A percentile compares a stretch with the other conserved stretches of the same genome.
Conservation (phyloP, 2,329 filamentous ascomycete species). For the Xylariales sp. region DNA sequence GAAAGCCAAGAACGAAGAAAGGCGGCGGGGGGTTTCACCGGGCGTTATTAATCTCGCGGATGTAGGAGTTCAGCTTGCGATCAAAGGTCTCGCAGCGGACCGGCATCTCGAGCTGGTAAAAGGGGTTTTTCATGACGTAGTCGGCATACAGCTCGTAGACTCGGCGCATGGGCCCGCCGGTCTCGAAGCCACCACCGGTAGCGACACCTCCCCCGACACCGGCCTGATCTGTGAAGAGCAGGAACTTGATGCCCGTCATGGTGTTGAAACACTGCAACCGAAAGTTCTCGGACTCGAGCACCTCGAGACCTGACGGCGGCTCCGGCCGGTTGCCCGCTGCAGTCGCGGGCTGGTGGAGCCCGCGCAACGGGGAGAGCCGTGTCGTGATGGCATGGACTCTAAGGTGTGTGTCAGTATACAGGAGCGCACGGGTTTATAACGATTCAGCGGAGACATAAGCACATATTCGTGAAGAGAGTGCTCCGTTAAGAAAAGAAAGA, state of each 20-base stretch:
- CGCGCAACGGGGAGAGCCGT: conserved; percentile 55
- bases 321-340: conserved; percentile 49
- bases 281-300: conserved; percentile 91
- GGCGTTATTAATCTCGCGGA: conserved; percentile 65
- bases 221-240: conserved; percentile 91
- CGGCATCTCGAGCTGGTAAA: conserved; percentile 97
- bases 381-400: conserved; percentile 68
- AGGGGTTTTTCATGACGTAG: conserved; percentile 99
- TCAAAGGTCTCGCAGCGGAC: conserved; percentile 95
- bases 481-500: too few species aligned
- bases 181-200: too few species aligned
- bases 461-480: too few species aligned
- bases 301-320: conserved; percentile 76
- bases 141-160: conserved; percentile 95
- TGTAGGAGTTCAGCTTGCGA: conserved; percentile 74
- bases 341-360: conserved; percentile 17
- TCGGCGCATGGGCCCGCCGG: conserved; percentile 75
- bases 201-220: too few species aligned
- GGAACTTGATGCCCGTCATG: conserved; percentile 88
- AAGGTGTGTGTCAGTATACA: conserved; percentile 10
- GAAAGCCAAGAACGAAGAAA: too few species aligned
- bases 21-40: too few species aligned
- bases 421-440: too few species aligned
- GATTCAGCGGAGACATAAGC: conserved; percentile 23
- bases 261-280: conserved; percentile 95